These are phyloP conservation scores for Penium margaritaceum DNA, from an alignment of 139 green algal genomes.

Conservation along the genomic window DNA sequence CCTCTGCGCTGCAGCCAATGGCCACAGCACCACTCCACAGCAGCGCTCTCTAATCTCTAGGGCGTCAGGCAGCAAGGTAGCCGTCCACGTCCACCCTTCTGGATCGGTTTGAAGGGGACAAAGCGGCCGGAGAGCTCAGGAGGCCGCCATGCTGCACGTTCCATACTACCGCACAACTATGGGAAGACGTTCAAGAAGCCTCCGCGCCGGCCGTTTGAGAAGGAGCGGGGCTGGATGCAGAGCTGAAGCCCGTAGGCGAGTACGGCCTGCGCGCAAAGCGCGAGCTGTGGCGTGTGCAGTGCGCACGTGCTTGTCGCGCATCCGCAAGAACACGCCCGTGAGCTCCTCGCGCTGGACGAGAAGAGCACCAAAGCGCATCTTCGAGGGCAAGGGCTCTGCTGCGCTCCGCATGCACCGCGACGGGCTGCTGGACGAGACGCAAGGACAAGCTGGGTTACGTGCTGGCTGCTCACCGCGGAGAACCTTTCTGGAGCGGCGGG, in stretches of 20 bases:
- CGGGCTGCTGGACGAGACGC: slow-evolving; percentile 76
- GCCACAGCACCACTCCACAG: too few relatives aligned
- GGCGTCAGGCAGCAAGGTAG: too few relatives aligned
- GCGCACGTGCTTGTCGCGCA: slow-evolving; percentile 69
- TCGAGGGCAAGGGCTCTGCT: slow-evolving; percentile 82
- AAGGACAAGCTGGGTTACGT: slow-evolving; percentile 98
- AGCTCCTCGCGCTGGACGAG: slow-evolving; percentile 91
- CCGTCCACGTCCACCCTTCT: too few relatives aligned
- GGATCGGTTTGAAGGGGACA: too few relatives aligned
- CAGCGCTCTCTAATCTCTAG: too few relatives aligned
- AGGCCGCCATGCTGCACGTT: too few relatives aligned
- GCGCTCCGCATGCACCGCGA: slow-evolving; percentile 91
- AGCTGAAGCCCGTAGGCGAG: slow-evolving; percentile 99
- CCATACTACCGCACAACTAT: too few relatives aligned
- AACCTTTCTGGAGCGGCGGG: slow-evolving; percentile 82
- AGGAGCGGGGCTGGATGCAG: slow-evolving; percentile 95
- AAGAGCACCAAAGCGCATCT: slow-evolving; percentile 90
- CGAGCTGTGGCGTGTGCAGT: slow-evolving; percentile 96
- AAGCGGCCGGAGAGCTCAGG: too few relatives aligned
- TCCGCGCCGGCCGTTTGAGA: slow-evolving; percentile 96
- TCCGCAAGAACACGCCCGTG: slow-evolving; percentile 84
- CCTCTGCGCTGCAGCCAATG: too few relatives aligned
- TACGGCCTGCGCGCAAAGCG: slow-evolving; percentile 98
- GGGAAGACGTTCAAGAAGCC: slow-evolving; percentile 99
- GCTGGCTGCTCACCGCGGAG: slow-evolving; percentile 78